These are phyloP conservation scores for Pythium monospermum DNA, from an alignment of 352 stramenopile species.

Conservation along the genomic window DNA sequence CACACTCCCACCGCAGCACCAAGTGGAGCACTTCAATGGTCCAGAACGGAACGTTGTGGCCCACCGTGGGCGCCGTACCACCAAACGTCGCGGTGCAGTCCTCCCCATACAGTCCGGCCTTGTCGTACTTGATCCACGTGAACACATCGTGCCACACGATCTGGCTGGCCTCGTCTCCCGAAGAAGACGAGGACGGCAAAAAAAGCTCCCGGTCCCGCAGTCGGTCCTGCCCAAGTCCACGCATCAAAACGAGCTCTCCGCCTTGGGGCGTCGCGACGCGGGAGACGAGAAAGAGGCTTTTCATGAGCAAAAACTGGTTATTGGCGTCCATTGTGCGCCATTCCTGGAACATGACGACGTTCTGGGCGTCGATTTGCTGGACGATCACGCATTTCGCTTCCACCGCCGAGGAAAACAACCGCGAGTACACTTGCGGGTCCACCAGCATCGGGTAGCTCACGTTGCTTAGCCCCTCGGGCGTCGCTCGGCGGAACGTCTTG, in stretches of 20 bases:
- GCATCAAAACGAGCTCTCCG: slow-evolving; percentile 19
- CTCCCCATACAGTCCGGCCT: slow-evolving; percentile 20
- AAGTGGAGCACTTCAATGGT: slow-evolving; percentile 35
- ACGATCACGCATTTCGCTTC: slow-evolving; percentile 20
- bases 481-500: slow-evolving; percentile 15
- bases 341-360: slow-evolving; percentile 28
- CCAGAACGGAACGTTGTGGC: slow-evolving; percentile 37
- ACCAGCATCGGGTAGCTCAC: slow-evolving; percentile 15
- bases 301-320: slow-evolving; percentile 22
- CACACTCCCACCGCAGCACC: slow-evolving; percentile 35
- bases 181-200: slow-evolving; percentile 8
- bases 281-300: slow-evolving; percentile 20
- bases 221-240: slow-evolving; percentile 28
- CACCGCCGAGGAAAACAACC: slow-evolving; percentile 22
- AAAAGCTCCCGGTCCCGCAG: slow-evolving; percentile 26
- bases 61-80: slow-evolving; percentile 29
- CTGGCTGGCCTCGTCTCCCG: background rate
- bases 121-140: slow-evolving; percentile 29
- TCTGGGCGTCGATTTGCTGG: slow-evolving; percentile 28
- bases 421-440: slow-evolving; percentile 9
- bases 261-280: slow-evolving; percentile 6
- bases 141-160: slow-evolving; percentile 28
- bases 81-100: slow-evolving; percentile 31
- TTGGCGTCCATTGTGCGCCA: slow-evolving; percentile 21
- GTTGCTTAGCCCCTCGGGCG: background rate